Evolutionary conservation across 176 grass and related monocot species (phyloP).

Genomic region (Musa schizocarpa): DNA sequence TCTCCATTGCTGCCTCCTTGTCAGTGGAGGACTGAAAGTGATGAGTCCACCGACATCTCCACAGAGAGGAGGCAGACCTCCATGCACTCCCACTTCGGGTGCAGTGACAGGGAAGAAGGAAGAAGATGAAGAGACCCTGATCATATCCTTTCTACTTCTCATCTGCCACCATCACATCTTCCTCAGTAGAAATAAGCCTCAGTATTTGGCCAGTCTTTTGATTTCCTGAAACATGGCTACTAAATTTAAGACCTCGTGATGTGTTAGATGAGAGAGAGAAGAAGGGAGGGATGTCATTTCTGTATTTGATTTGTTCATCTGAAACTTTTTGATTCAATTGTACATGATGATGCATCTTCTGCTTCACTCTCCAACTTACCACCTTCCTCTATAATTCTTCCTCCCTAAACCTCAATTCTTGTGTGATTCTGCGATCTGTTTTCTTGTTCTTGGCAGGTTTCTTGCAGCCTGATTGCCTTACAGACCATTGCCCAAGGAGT

Average conservation of each 20-base stretch:
- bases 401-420: background rate
- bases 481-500: background rate
- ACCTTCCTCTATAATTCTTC: background rate
- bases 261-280: background rate
- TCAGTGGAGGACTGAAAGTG: background rate
- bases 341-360: background rate
- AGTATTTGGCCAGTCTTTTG: too few species aligned
- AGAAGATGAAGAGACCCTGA: background rate
- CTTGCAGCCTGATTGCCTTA: background rate
- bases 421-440: background rate
- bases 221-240: too few species aligned
- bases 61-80: too few species aligned
- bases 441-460: background rate
- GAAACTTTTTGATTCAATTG: background rate
- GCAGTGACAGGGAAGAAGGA: background rate
- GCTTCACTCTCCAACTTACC: too few species aligned
- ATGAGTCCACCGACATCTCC: background rate
- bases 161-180: background rate
- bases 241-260: too few species aligned
- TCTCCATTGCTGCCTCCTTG: background rate
- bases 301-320: background rate
- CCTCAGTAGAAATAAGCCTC: background rate
- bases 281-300: background rate
- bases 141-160: background rate
- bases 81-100: background rate